phyloP scores from a whole-genome alignment of 345 rosid genomes.

The Pistacia vera region DNA sequence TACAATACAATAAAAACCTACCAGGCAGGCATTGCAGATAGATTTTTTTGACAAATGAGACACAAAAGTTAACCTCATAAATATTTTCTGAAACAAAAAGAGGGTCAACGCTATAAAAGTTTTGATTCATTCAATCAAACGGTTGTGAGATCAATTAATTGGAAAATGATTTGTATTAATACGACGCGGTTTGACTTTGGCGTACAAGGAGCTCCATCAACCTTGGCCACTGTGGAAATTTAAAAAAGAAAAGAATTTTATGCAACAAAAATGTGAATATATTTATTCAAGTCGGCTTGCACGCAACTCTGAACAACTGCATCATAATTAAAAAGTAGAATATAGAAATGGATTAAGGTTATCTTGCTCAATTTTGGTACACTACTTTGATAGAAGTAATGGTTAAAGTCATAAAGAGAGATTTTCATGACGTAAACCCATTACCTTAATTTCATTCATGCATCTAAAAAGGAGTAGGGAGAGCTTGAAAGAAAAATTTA shows the following conservation, averaged over 20 bases:
- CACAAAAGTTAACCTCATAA: neutral
- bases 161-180: neutral
- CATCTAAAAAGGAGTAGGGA: neutral
- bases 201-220: no score
- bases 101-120: neutral
- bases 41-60: neutral
- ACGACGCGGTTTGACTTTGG: neutral
- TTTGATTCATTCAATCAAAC: conserved; percentile 13
- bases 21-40: neutral
- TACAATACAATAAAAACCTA: neutral
- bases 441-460: neutral
- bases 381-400: no score
- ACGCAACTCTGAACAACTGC: no score
- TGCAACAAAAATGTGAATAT: neutral
- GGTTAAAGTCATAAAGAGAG: neutral
- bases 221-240: no score
- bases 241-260: neutral
- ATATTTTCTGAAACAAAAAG: neutral
- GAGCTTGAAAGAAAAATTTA: neutral
- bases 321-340: no score
- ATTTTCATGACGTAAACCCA: conserved; percentile 1
- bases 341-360: no score
- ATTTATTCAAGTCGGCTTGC: neutral
- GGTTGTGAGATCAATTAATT: neutral
- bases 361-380: no score